Evolutionary conservation across 352 stramenopile species (phyloP).

Genomic region (Elongisporangium prolatum): DNA sequence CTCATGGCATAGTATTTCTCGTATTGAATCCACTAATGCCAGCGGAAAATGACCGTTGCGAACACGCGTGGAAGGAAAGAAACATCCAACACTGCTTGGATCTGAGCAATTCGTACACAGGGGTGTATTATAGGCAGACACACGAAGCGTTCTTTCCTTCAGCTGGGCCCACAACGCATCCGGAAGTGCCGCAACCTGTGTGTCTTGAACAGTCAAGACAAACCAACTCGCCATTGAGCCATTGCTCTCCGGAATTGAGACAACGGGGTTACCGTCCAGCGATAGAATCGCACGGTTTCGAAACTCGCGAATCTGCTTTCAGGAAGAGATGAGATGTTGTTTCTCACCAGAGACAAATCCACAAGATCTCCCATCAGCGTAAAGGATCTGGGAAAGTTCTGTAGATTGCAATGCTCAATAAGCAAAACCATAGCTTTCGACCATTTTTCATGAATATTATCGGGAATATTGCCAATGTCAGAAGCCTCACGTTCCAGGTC

Average conservation of each 20-base stretch:
- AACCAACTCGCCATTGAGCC: constrained; percentile 1
- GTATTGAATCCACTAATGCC: not conserved
- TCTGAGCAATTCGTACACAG: not conserved
- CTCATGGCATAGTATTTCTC: no score
- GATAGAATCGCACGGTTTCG: constrained; percentile 22
- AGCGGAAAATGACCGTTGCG: not conserved
- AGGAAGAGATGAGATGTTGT: constrained; percentile 29
- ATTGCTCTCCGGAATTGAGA: not conserved
- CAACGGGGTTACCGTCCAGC: constrained; percentile 28
- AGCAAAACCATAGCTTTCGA: constrained; percentile 24
- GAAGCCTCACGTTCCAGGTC: constrained; percentile 30
- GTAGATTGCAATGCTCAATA: constrained; percentile 30
- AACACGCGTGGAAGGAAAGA: not conserved
- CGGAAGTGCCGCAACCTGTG: constrained; percentile 9
- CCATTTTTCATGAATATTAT: constrained; percentile 29
- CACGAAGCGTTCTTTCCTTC: not conserved
- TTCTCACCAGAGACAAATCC: constrained; percentile 32
- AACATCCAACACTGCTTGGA: not conserved
- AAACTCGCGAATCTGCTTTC: constrained; percentile 8
- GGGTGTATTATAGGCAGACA: not conserved
- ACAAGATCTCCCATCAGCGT: no score
- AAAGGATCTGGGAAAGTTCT: constrained; percentile 15
- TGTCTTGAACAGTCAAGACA: constrained; percentile 13
- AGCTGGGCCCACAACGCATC: not conserved
- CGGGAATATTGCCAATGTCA: constrained; percentile 16